phyloP scores from a whole-genome alignment of 768 basidiomycete genomes.

The Lactifluus subvellereus region DNA sequence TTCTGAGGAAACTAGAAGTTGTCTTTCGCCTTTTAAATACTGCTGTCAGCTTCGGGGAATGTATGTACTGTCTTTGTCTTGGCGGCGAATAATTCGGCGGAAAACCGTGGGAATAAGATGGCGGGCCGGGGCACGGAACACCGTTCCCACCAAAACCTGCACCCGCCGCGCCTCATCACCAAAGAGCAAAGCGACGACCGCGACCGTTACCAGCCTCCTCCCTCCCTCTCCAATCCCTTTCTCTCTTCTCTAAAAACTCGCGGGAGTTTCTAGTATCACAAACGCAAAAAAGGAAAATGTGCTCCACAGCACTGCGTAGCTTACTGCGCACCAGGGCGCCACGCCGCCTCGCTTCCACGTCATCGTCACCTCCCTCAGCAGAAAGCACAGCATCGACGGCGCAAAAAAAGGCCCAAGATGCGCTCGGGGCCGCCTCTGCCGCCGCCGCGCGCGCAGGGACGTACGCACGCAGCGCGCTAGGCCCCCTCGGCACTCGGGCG shows the following conservation, averaged over 20 bases:
- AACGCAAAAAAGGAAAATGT: not conserved
- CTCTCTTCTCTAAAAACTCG: not conserved
- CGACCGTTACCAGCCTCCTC: not conserved
- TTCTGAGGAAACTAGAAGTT: too few relatives aligned
- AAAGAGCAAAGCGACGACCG: not conserved
- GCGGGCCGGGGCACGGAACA: not conserved
- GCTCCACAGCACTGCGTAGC: not conserved
- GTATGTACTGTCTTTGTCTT: too few relatives aligned
- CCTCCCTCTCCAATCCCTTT: too few relatives aligned
- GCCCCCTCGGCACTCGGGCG: too few relatives aligned
- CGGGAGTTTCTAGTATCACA: not conserved
- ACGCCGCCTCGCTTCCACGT: conserved; percentile 8
- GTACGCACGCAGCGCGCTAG: too few relatives aligned
- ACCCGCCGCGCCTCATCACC: not conserved
- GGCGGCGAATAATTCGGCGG: too few relatives aligned
- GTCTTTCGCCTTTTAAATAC: too few relatives aligned
- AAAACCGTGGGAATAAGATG: not conserved
- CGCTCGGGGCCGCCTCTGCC: too few relatives aligned
- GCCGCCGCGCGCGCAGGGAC: too few relatives aligned
- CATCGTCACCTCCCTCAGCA: not conserved
- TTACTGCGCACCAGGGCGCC: conserved; percentile 7
- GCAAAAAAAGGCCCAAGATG: too few relatives aligned
- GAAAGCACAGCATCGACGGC: conserved; percentile 32
- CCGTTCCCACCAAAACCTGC: not conserved
- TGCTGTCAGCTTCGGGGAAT: too few relatives aligned